A percentile compares a stretch with the other conserved stretches of the same genome.
These are phyloP conservation scores for Opeltia flavorubescens DNA, from an alignment of 495 filamentous ascomycete species.

Conservation along the genomic window DNA sequence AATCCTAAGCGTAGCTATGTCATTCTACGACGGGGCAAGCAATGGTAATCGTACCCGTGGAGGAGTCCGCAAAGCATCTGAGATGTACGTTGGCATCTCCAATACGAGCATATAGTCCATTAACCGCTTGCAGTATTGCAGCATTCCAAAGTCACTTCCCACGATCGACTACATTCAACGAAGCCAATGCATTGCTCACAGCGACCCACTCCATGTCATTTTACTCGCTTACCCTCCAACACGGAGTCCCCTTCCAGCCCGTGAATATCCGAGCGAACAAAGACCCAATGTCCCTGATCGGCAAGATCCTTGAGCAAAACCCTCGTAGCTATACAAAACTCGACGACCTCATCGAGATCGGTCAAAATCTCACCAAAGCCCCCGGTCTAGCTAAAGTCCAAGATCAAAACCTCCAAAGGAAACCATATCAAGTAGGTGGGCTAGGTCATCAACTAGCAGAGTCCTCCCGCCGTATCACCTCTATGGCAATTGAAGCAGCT, in stretches of 20 bases:
- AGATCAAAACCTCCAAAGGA: background rate
- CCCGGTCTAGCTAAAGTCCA: slow-evolving; percentile 30
- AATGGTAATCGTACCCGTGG: slow-evolving; percentile 77
- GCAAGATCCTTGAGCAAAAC: slow-evolving; percentile 82
- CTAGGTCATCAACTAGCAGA: slow-evolving; percentile 4
- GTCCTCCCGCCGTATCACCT: slow-evolving; percentile 56
- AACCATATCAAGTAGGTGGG: background rate
- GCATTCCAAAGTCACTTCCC: slow-evolving; percentile 53
- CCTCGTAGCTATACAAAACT: slow-evolving; percentile 70
- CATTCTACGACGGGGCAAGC: slow-evolving; percentile 75
- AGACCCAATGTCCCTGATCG: slow-evolving; percentile 73
- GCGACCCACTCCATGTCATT: slow-evolving; percentile 80
- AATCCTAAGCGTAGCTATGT: slow-evolving; percentile 52
- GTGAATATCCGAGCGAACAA: slow-evolving; percentile 75
- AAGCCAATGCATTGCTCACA: slow-evolving; percentile 54
- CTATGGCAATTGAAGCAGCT: slow-evolving; percentile 80
- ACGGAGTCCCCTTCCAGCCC: slow-evolving; percentile 83
- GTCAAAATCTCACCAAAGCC: slow-evolving; percentile 58
- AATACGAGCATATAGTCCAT: background rate
- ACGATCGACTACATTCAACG: slow-evolving; percentile 37
- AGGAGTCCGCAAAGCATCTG: slow-evolving; percentile 68
- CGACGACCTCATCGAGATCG: slow-evolving; percentile 71
- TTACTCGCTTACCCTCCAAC: slow-evolving; percentile 78
- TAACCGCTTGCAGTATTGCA: slow-evolving; percentile 37
- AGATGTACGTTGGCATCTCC: slow-evolving; percentile 46